Percentiles rank a stretch among this genome's conserved stretches.
Evolutionary conservation across 2,329 filamentous ascomycete species (phyloP).

Genomic region (Fusarium haematococcum): DNA sequence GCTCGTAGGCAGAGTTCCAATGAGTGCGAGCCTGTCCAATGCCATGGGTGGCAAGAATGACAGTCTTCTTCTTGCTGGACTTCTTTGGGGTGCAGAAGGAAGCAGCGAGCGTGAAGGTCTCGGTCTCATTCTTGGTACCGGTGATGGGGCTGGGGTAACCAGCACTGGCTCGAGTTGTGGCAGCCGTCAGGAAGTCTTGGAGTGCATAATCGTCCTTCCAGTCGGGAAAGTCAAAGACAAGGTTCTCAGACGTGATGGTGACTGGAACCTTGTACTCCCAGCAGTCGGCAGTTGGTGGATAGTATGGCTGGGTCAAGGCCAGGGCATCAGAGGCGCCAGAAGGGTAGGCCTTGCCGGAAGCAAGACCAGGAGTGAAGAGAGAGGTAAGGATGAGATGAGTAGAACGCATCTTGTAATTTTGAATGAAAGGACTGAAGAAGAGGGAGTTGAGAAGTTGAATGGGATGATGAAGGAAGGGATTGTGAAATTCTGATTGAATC

Average conservation of each 20-base stretch:
- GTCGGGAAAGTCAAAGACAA: slow-evolving; percentile 22
- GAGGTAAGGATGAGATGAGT: neutral
- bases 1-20: slow-evolving; percentile 31
- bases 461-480: neutral
- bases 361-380: neutral
- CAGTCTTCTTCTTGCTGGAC: slow-evolving; percentile 4
- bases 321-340: neutral
- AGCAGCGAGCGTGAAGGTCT: slow-evolving; percentile 24
- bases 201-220: slow-evolving; percentile 30
- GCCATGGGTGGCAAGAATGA: slow-evolving; percentile 28
- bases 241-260: slow-evolving; percentile 17
- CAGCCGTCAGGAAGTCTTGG: slow-evolving; percentile 27
- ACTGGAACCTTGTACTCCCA: slow-evolving; percentile 34
- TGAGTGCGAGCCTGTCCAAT: slow-evolving; percentile 32
- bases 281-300: slow-evolving; percentile 26
- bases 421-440: neutral
- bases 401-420: neutral
- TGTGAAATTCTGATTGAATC: neutral
- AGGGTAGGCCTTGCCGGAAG: neutral
- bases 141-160: slow-evolving; percentile 22
- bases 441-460: neutral
- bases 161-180: slow-evolving; percentile 19
- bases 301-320: slow-evolving; percentile 25
- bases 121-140: slow-evolving; percentile 22
- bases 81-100: slow-evolving; percentile 30